Conservation (phyloP, 345 rosid genomes). For the Lepidium sativum region DNA sequence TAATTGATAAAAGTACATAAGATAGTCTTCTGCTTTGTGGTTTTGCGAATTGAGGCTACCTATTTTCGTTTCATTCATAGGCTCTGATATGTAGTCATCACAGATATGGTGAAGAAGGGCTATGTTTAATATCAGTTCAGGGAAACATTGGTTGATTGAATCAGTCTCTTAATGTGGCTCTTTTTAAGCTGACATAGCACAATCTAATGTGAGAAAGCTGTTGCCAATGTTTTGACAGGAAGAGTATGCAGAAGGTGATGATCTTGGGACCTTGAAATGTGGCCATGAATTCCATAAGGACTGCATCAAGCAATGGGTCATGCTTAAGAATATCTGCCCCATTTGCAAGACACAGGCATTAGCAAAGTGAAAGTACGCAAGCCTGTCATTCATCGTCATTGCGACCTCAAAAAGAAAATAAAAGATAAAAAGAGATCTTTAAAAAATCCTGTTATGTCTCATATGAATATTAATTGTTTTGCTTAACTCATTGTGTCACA, state of each 20-base stretch:
- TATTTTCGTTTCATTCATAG: not conserved
- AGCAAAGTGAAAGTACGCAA: constrained; percentile 19
- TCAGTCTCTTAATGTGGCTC: not conserved
- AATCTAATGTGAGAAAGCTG: constrained; percentile 1
- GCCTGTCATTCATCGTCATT: not conserved
- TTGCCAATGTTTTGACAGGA: constrained; percentile 42
- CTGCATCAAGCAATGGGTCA: constrained; percentile 84
- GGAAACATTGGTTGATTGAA: not conserved
- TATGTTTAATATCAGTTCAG: not conserved
- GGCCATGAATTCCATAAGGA: constrained; percentile 70
- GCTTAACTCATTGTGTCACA: constrained; percentile 10
- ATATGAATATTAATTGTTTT: not conserved
- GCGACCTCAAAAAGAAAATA: not conserved
- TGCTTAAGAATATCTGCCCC: constrained; percentile 81
- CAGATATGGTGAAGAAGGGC: not conserved
- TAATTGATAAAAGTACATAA: not conserved
- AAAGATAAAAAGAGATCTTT: not conserved
- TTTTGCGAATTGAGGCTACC: not conserved
- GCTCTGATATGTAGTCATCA: not conserved
- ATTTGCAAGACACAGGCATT: constrained; percentile 71
- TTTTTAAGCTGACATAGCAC: not conserved
- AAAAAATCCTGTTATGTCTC: not conserved
- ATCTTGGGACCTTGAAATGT: constrained; percentile 67
- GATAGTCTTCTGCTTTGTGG: not conserved
- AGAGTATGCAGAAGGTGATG: constrained; percentile 62